Evolutionary conservation across 129 eudicot species (phyloP), one percentile per base, ranked within the genome.

Genomic region (Helichrysum umbraculigerum): DNA sequence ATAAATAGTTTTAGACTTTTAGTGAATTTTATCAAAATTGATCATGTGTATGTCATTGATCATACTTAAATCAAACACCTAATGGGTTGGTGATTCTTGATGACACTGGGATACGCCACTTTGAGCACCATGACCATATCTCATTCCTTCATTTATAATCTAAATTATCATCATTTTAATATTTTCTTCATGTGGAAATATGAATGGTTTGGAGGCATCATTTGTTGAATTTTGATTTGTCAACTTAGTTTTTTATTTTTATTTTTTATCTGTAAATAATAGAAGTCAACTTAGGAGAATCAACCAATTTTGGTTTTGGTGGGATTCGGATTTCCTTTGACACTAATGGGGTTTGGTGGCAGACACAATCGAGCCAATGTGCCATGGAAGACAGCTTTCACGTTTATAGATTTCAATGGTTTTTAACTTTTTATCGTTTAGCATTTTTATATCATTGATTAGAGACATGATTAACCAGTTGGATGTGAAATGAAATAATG

Each of bases 271-370:
- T 69, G 22, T 28, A 54, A n/a, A 77, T 19, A 22, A 56, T 3
- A 68, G 59, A 69, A 11, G 81, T 78, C 81, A 78, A 78, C 76
- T 78, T 70, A 20, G 63, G 69, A 59, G 81, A 68, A 69, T 78
- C 81, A 60, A 60, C 71, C 76, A 44, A 57, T 56, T 66, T 68
- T 69, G 14, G 51, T 78, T 78, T 76, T 14, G 44, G 81, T 78
- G 78, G 81, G 64, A 57, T n/a, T 0, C 9, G 28, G 62, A 78
- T 78, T 58, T 70, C 54, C 76, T 59, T 78, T 4, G 74, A 44
- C 59, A 70, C 41, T 37, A 78, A 78, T 70, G 71, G 76, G 34
- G n/a, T 42, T 78, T 61, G 70, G 76, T 78, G 81, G 76, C 81
- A 21, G 76, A 78, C 76, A 78, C 39, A 65, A 28, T 34, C 42